phyloP scores from a whole-genome alignment of 2,329 filamentous ascomycete species.

The Neofusicoccum kwambonambiense region DNA sequence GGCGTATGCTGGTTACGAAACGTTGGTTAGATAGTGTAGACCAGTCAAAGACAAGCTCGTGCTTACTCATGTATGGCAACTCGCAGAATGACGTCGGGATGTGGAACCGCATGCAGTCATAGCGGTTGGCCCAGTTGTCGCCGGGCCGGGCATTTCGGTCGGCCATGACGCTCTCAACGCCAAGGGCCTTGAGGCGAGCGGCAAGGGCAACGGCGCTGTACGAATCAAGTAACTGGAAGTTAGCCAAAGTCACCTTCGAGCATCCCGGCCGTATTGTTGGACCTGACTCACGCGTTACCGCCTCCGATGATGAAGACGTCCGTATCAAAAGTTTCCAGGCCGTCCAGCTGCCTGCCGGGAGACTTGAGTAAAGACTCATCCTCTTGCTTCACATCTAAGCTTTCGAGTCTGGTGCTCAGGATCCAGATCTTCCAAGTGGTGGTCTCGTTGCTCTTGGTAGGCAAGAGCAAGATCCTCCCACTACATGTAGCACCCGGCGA shows the following conservation, averaged over 20 bases:
- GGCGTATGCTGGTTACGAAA: slow-evolving; percentile 10
- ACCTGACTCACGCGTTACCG: slow-evolving; percentile 17
- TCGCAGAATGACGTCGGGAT: slow-evolving; percentile 38
- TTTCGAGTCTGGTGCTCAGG: slow-evolving; percentile 14
- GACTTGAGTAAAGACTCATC: slow-evolving; percentile 7
- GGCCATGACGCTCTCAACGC: slow-evolving; percentile 37
- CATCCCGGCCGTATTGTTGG: neutral
- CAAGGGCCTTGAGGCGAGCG: slow-evolving; percentile 41
- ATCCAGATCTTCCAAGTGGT: slow-evolving; percentile 19
- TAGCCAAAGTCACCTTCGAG: neutral
- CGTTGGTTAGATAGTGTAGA: too few species aligned
- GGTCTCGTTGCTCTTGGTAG: neutral
- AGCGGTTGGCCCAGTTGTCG: slow-evolving; percentile 43
- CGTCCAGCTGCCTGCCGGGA: neutral
- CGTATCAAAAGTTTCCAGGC: neutral
- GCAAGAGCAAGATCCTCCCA: neutral
- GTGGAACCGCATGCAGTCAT: slow-evolving; percentile 40
- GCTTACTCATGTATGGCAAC: slow-evolving; percentile 36
- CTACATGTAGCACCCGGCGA: neutral
- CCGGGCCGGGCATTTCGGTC: slow-evolving; percentile 37
- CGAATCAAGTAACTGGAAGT: neutral
- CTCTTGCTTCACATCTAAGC: slow-evolving; percentile 3
- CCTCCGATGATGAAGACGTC: slow-evolving; percentile 20
- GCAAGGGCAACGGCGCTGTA: slow-evolving; percentile 29
- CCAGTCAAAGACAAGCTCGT: too few species aligned